Evolutionary conservation across 257 asterid species (phyloP), one percentile per base, ranked within the genome.

Genomic region (Salvia splendens): DNA sequence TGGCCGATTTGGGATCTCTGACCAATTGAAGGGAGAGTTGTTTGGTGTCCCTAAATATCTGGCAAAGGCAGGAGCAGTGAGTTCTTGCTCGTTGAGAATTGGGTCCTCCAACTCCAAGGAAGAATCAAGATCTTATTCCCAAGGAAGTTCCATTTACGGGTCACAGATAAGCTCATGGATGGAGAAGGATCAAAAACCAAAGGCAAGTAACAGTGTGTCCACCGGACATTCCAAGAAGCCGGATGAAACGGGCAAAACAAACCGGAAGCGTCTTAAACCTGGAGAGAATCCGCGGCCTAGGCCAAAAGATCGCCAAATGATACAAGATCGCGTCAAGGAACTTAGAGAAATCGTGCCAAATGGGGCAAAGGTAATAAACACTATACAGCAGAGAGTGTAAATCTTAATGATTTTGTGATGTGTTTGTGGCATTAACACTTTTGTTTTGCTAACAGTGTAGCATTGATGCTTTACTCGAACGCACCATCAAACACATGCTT

Each of bases 251-350:
- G 63, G 85, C 65, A 86, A 84, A 79, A 54, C 88, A 20, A 86
- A 68, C 70, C 97, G 97, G 28, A 90, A 86, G 78, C 81, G 96
- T 86, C 89, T 86, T 49, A 92, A 87, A 77, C 96, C 95, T 0
- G 96, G 98, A 33, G 98, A 92, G 73, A 93, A 83, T 73, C 96
- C 96, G 47, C 80, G 90, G 51, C 99, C 97, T 11, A 82, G 99
- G 70, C 97, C 99, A 1, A 90, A 93, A 78, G 99, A 93, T 80
- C 91, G 99, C 5, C 97, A 93, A 75, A 86, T 93, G 99, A 88
- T 93, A 71, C 97, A 93, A 85, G 99, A 93, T 46, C 95, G 97
- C 5, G 94, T 93, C 15, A 93, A 88, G 83, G 99, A 93, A 58
- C 72, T 93, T 54, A 80, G 99, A 77, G 96, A 93, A 78, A 88